Percentiles rank a stretch among this genome's conserved stretches.
Evolutionary conservation across 306 rosid genomes (phyloP).

Genomic region (Phaseolus lunatus): DNA sequence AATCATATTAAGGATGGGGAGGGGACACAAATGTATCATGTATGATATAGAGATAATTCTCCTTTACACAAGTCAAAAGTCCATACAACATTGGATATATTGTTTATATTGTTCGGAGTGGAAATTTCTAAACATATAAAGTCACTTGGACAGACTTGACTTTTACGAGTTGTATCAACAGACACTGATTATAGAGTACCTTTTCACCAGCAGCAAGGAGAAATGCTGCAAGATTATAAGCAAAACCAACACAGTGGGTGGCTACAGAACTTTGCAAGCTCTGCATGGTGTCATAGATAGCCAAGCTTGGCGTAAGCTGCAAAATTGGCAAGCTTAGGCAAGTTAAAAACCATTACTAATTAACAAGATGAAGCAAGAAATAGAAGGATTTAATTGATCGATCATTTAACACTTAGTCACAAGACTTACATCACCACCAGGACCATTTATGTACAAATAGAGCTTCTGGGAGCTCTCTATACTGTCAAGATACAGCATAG

Average conservation of each 20-base stretch:
- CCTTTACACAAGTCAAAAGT: background rate
- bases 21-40: conserved; percentile 4
- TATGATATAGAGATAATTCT: conserved; percentile 1
- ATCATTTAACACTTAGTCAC: conserved; percentile 28
- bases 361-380: conserved; percentile 37
- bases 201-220: conserved; percentile 94
- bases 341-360: conserved; percentile 28
- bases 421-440: conserved; percentile 96
- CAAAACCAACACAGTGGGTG: conserved; percentile 89
- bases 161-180: conserved; percentile 26
- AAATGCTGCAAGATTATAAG: conserved; percentile 81
- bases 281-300: conserved; percentile 92
- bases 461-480: conserved; percentile 68
- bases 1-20: conserved; percentile 21
- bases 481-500: conserved; percentile 92
- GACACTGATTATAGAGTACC: conserved; percentile 54
- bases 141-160: background rate
- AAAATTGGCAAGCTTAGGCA: conserved; percentile 48
- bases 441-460: conserved; percentile 85
- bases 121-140: conserved; percentile 22
- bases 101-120: conserved; percentile 27
- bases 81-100: conserved; percentile 26
- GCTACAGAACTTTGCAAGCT: conserved; percentile 84
- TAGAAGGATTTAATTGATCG: conserved; percentile 27
- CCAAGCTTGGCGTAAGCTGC: conserved; percentile 93